Evolutionary conservation across 2,329 filamentous ascomycete genomes (phyloP), one percentile per base, ranked within the genome.

Genomic region (Colletotrichum agaves): DNA sequence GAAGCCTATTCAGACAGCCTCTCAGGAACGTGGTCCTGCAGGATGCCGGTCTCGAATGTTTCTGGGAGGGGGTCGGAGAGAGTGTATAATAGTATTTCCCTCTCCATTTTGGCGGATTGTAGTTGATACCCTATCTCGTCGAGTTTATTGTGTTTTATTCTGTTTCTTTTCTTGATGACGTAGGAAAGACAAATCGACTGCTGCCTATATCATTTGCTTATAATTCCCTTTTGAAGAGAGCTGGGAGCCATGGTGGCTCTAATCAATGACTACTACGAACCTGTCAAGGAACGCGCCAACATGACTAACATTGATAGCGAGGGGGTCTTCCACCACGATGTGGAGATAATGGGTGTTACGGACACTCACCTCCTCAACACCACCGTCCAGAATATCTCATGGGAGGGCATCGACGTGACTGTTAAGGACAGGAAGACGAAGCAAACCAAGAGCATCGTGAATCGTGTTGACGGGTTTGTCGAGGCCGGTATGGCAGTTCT

Each of bases 361-460:
- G 78, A 81, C 49, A 82, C 83, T 50, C 85, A 90, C 71, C 79
- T 91, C 21, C 79, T 81, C 49, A 94, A 94, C 78, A 84, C 85
- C 15, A 85, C 85, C 0, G 87, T 94, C 44, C 81, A 84, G 31
- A 87, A 79, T 72, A 88, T 93, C 71, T 83, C 87, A 3, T 95
- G 92, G 91, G 81, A 83, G 52, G 82, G 85, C 61, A 81, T 94
- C 57, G 89, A 84, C 0, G 92, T 94, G 53, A 89, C 85, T 0
- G 91, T 95, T 71, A 92, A 92, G 73, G 91, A 94, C 76, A 83
- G 87, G 5, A 82, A 87, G 69, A 90, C 89, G 1, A 90, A 91
- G 72, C 75, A 87, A 69, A 83, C 87, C 1, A 88, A 89, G 71
- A 81, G 84, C 17, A 88, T 94, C 65, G 83, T 94, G 4, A 83